Percentiles rank a stretch among this genome's conserved stretches.
These are phyloP conservation scores for Thielaviopsis musarum DNA, from an alignment of 2,329 filamentous ascomycete genomes.

Conservation along the genomic window DNA sequence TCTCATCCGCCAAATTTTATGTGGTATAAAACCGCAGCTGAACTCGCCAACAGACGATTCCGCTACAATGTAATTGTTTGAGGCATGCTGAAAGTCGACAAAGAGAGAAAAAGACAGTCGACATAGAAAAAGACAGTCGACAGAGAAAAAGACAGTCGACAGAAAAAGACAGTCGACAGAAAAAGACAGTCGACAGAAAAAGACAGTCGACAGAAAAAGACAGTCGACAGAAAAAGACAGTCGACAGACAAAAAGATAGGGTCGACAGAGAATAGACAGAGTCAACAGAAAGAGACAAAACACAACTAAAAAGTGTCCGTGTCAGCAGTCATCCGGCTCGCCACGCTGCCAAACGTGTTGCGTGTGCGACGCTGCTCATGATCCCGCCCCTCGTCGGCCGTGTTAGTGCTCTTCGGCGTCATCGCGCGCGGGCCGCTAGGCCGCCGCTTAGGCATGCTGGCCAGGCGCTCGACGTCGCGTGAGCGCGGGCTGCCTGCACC, in stretches of 20 bases:
- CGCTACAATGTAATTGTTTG: background rate
- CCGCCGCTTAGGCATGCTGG: slow-evolving; percentile 33
- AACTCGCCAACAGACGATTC: slow-evolving; percentile 2
- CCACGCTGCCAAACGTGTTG: slow-evolving; percentile 37
- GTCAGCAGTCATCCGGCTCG: slow-evolving; percentile 26
- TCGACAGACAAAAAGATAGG: slow-evolving; percentile 2
- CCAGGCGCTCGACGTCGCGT: slow-evolving; percentile 36
- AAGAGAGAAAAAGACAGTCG: too few relatives aligned
- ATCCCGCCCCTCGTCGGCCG: slow-evolving; percentile 27
- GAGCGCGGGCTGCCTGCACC: slow-evolving; percentile 37
- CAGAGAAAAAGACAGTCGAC: background rate
- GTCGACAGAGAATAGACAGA: too few relatives aligned
- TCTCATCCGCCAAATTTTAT: too few relatives aligned
- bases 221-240: background rate
- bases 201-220: background rate
- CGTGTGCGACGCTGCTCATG: slow-evolving; percentile 30
- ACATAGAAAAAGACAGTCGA: background rate
- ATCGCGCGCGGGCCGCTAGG: slow-evolving; percentile 44
- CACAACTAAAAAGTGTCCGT: slow-evolving; percentile 36
- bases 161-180: slow-evolving; percentile 1
- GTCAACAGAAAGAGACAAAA: background rate
- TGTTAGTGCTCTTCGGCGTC: slow-evolving; percentile 37
- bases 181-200: background rate
- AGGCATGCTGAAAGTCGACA: too few relatives aligned
- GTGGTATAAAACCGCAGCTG: background rate